Evolutionary conservation across 1,284 basidiomycete genomes (phyloP), one percentile per base, ranked within the genome.

Genomic region (Cryptococcus deneoformans): DNA sequence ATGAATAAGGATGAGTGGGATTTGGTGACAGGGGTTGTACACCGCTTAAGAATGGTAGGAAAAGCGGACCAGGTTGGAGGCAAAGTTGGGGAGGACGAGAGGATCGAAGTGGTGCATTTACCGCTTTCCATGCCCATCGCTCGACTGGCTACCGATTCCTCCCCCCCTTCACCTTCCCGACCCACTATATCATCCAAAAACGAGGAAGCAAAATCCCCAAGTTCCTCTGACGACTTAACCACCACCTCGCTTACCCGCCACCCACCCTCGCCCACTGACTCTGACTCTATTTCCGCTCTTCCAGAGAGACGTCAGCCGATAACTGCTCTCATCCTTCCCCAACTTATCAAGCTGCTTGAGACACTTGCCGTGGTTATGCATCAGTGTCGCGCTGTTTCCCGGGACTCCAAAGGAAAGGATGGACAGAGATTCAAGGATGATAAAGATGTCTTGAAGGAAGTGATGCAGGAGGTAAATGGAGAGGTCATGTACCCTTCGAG

Each of bases 81-180:
- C 29, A 29, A 29, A 29, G 29, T 29, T 29, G 29, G 29, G 29
- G 29, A 29, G 29, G 29, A 29, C 3, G 29, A 29, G 5, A 29
- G 29, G 12, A 38, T 45, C 16, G 57, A 58, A 9, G 29, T 58
- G 16, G 43, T 58, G 2, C 52, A 57, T 54, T 43, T 58, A n/a
- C 53, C 53, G 35, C 39, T 60, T 12, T 54, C 48, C 7, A 60
- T 54, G 46, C 59, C 59, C 20, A 46, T 60, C 9, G 59, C 46
- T 11, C 48, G 59, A 12, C 24, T 56, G n/a, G 14, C 24, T 9
- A 38, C 8, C 49, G 14, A 35, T 11, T 8, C 9, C 14, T 24
- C 43, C 24, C 16, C 43, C 1, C 14, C 14, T n/a, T 24, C 8
- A n/a, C 14, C 24, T 29, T 29, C 29, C 29, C 3, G 5, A 29